Evolutionary conservation across 495 filamentous ascomycete genomes (phyloP).

Genomic region (Pyrenopolyporus hunteri): DNA sequence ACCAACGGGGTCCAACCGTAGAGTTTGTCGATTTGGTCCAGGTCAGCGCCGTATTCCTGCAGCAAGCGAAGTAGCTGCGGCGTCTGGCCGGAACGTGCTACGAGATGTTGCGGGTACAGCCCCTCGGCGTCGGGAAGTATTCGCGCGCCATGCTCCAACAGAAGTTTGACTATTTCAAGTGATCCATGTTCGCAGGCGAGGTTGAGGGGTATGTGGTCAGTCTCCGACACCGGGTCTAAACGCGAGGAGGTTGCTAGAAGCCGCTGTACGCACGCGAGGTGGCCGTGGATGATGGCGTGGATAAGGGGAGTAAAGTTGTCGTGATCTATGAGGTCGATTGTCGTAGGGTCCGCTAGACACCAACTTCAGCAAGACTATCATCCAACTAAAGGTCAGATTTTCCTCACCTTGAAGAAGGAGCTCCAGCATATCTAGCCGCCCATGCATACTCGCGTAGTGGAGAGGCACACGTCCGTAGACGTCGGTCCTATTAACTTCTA

Average conservation of each 20-base stretch:
- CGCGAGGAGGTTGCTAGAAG: constrained; percentile 75
- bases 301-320: constrained; percentile 97
- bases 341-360: constrained; percentile 54
- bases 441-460: constrained; percentile 96
- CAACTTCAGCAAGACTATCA: constrained; percentile 15
- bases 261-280: constrained; percentile 76
- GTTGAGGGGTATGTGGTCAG: constrained; percentile 93
- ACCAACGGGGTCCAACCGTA: constrained; percentile 98
- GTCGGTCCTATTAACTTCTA: constrained; percentile 80
- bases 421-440: constrained; percentile 81
- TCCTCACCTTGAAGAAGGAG: constrained; percentile 65
- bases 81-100: constrained; percentile 85
- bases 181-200: constrained; percentile 93
- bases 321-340: constrained; percentile 86
- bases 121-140: constrained; percentile 94
- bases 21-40: constrained; percentile 90
- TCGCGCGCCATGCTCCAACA: constrained; percentile 76
- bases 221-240: constrained; percentile 79
- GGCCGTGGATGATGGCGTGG: constrained; percentile 87
- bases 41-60: constrained; percentile 84
- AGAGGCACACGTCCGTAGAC: constrained; percentile 93
- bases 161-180: constrained; percentile 76
- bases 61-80: constrained; percentile 79
- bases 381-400: background rate
- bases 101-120: constrained; percentile 95